Conservation (phyloP, 345 rosid species). For the Eucalyptus lansdowneana region DNA sequence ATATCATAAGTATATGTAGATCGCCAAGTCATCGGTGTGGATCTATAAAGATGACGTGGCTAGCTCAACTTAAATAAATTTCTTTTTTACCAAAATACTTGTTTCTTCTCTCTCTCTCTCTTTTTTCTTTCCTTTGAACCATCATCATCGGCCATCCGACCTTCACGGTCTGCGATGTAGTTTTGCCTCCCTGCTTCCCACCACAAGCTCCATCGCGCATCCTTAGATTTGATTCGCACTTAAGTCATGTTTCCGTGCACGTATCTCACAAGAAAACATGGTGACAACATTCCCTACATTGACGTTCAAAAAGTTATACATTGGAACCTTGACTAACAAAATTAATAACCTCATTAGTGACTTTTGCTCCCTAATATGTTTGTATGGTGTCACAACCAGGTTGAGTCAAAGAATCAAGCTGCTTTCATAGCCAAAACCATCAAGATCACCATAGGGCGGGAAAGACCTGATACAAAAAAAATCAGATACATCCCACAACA, state of each 20-base stretch:
- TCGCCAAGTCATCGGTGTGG: neutral
- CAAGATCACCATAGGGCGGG: neutral
- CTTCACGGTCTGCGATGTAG: neutral
- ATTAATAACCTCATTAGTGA: too few species aligned
- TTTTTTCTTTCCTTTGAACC: neutral
- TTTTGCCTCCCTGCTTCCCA: neutral
- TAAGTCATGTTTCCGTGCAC: neutral
- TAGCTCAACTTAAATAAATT: neutral
- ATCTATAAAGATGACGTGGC: neutral
- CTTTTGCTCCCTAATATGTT: neutral
- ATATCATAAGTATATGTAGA: too few species aligned
- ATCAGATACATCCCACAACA: neutral
- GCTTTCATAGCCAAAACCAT: neutral
- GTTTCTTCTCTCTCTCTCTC: neutral
- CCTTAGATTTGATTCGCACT: too few species aligned
- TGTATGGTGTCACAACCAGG: fast-evolving
- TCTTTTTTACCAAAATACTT: neutral
- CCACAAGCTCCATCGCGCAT: neutral
- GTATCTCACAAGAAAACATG: neutral
- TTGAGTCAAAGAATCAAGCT: neutral
- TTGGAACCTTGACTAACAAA: too few species aligned
- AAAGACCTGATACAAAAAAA: fast-evolving
- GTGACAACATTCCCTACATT: too few species aligned
- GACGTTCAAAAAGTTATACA: too few species aligned
- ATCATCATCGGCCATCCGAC: neutral